Percentiles rank a stretch among this genome's conserved stretches.
Evolutionary conservation across 2,329 filamentous ascomycete genomes (phyloP).

Genomic region (Colletotrichum eleusines): DNA sequence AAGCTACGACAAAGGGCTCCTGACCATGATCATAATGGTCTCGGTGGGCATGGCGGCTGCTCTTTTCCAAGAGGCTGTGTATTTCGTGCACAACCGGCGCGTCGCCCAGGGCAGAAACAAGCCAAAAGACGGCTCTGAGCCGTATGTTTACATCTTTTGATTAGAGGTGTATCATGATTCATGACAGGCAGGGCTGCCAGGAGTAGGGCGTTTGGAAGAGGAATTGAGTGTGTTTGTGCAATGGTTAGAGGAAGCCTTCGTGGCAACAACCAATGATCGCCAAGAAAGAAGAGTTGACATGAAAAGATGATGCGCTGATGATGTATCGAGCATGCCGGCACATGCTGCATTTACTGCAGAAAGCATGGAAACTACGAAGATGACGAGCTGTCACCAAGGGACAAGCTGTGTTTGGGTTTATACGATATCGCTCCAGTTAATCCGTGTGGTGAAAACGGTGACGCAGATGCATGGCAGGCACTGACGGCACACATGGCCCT

Average conservation of each 20-base stretch:
- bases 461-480: background rate
- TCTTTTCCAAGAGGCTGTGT: constrained; percentile 55
- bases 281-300: background rate
- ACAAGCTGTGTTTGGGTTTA: background rate
- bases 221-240: background rate
- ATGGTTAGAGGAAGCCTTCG: background rate
- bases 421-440: background rate
- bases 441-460: background rate
- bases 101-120: constrained; percentile 43
- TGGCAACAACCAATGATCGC: background rate
- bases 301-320: background rate
- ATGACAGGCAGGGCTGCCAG: background rate
- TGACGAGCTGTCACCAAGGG: background rate
- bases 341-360: background rate
- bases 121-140: constrained; percentile 41
- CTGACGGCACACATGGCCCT: background rate
- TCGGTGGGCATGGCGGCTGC: constrained; percentile 55
- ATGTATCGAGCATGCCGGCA: background rate
- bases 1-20: constrained; percentile 58
- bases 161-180: background rate
- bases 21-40: constrained; percentile 60
- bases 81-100: constrained; percentile 53
- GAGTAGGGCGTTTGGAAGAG: background rate
- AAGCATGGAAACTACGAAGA: background rate
- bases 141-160: constrained; percentile 40